A percentile compares a stretch with the other conserved stretches of the same genome.
Evolutionary conservation across 176 grass and related monocot genomes (phyloP).

Genomic region (Bolboschoenus planiculmis): DNA sequence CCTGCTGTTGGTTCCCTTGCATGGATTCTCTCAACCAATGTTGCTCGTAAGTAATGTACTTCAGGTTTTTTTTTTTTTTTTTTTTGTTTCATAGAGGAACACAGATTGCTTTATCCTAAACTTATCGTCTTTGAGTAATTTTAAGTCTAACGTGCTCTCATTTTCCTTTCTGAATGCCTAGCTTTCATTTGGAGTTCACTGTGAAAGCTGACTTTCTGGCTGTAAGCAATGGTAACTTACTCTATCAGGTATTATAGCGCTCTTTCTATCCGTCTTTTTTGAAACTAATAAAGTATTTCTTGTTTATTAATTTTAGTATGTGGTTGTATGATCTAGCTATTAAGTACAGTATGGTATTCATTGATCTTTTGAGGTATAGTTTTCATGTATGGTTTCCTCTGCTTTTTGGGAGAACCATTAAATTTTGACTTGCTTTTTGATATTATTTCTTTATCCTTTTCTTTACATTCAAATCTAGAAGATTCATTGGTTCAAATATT

Average conservation of each 20-base stretch:
- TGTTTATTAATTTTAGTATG: background rate
- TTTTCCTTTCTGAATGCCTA: slow-evolving; percentile 28
- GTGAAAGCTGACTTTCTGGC: slow-evolving; percentile 66
- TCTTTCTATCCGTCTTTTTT: background rate
- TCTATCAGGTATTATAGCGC: slow-evolving; percentile 62
- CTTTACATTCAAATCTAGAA: background rate
- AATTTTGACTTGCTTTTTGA: background rate
- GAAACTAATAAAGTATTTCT: background rate
- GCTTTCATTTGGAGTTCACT: slow-evolving; percentile 98
- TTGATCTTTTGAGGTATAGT: background rate
- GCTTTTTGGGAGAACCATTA: background rate
- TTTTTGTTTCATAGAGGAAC: background rate
- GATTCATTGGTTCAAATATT: slow-evolving; percentile 12
- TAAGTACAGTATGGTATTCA: background rate
- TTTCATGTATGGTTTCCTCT: background rate
- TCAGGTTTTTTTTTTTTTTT: too few relatives aligned
- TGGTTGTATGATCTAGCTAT: background rate
- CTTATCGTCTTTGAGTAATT: slow-evolving; percentile 16
- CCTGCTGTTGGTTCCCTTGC: slow-evolving; percentile 96
- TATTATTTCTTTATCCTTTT: background rate
- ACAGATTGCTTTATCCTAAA: slow-evolving; percentile 19
- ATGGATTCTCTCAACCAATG: slow-evolving; percentile 55
- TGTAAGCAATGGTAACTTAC: slow-evolving; percentile 88
- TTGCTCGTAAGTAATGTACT: slow-evolving; percentile 65
- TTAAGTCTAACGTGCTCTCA: background rate